These are phyloP conservation scores for Rhynchospora pubera DNA, from an alignment of 176 grass and related monocot genomes.

Conservation along the genomic window DNA sequence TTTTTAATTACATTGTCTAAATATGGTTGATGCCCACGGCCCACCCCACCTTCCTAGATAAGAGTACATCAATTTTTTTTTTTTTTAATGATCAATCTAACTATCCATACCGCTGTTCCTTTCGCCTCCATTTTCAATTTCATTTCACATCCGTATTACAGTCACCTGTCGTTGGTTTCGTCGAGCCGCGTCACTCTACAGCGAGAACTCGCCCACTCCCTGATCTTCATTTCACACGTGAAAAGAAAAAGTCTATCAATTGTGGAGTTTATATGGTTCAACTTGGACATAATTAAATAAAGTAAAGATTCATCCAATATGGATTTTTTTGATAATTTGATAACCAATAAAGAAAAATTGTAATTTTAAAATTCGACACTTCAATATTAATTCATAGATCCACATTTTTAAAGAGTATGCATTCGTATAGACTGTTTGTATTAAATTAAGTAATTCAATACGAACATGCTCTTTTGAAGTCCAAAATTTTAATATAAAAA, in stretches of 20 bases:
- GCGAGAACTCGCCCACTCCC: not conserved
- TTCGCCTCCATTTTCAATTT: not conserved
- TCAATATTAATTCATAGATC: too few relatives aligned
- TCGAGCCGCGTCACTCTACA: not conserved
- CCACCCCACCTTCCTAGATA: not conserved
- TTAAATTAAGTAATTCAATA: not conserved
- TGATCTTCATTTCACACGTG: not conserved
- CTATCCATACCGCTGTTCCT: not conserved
- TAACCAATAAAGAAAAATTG: too few relatives aligned
- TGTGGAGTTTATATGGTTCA: not conserved
- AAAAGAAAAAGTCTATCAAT: not conserved
- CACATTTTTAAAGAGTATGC: not conserved
- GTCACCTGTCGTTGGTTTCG: not conserved
- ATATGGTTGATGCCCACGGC: not conserved
- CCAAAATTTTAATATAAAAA: not conserved
- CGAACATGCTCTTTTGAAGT: not conserved
- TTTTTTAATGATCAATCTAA: not conserved
- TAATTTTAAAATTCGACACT: too few relatives aligned
- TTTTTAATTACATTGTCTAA: too few relatives aligned
- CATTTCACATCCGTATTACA: not conserved
- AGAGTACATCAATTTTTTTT: too few relatives aligned
- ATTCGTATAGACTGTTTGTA: not conserved
- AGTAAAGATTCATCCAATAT: too few relatives aligned
- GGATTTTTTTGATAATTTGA: too few relatives aligned
- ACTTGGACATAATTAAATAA: not conserved